Evolutionary conservation across 2,329 filamentous ascomycete species (phyloP).

Genomic region (Trichoderma asperellum): DNA sequence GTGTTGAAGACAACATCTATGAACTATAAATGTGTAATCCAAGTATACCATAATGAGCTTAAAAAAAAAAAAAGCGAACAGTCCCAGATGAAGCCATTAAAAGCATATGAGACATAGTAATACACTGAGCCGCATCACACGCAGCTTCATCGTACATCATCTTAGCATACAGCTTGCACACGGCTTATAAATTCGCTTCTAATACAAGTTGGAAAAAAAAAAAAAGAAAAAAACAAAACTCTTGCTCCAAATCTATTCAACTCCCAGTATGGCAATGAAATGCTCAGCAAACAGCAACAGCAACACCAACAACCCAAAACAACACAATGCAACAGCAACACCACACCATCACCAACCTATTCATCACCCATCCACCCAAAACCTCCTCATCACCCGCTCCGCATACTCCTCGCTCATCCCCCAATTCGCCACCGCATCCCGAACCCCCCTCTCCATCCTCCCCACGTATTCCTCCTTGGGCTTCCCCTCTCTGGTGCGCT

Average conservation of each 20-base stretch:
- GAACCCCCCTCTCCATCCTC: constrained; percentile 66
- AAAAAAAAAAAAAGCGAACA: too few relatives aligned
- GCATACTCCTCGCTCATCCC: constrained; percentile 62
- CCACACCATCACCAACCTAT: not conserved
- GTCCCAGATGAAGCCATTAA: too few relatives aligned
- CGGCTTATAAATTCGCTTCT: too few relatives aligned
- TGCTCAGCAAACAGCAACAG: not conserved
- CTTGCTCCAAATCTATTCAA: not conserved
- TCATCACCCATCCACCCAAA: constrained; percentile 34
- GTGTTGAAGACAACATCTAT: too few relatives aligned
- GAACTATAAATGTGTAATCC: too few relatives aligned
- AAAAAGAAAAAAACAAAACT: not conserved
- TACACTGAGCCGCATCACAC: too few relatives aligned
- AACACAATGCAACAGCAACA: not conserved
- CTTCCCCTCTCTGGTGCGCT: constrained; percentile 42
- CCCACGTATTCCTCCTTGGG: constrained; percentile 63
- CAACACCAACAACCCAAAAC: not conserved
- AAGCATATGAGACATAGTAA: too few relatives aligned
- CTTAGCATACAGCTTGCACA: too few relatives aligned
- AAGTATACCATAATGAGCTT: too few relatives aligned
- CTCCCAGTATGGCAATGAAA: not conserved
- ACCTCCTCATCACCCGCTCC: constrained; percentile 56
- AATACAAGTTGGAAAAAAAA: too few relatives aligned
- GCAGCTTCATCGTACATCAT: too few relatives aligned
- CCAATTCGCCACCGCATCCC: constrained; percentile 57